phyloP scores from a whole-genome alignment of 23 red algal genomes.

The Rhodosorus marinus region DNA sequence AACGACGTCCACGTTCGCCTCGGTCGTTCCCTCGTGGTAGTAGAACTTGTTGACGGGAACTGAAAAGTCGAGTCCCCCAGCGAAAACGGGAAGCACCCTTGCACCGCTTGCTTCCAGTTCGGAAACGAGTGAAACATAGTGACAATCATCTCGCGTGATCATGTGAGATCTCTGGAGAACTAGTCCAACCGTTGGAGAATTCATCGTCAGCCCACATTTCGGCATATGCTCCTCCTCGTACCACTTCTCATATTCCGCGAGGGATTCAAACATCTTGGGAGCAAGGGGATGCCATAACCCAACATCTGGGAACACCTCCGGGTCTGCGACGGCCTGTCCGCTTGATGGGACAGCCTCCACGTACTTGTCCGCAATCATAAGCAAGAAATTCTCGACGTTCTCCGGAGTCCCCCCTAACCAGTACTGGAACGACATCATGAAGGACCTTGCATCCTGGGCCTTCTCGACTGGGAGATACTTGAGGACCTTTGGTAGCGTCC shows the following conservation, averaged over 20 bases:
- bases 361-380: conserved; percentile 94
- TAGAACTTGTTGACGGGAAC: conserved; percentile 83
- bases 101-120: conserved; percentile 79
- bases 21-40: conserved; percentile 39
- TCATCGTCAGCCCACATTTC: conserved; percentile 14
- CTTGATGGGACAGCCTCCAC: conserved; percentile 29
- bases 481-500: conserved; percentile 97
- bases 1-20: conserved; percentile 61
- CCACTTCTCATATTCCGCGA: conserved; percentile 72
- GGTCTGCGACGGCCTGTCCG: conserved; percentile 12
- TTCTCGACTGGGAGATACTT: conserved; percentile 99
- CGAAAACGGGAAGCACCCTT: conserved; percentile 84
- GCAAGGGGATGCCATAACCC: conserved; percentile 98
- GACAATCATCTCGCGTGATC: conserved; percentile 96
- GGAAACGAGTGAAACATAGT: conserved; percentile 90
- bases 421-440: conserved; percentile 98
- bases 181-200: conserved; percentile 60
- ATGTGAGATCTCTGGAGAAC: conserved; percentile 81
- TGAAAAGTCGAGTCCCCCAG: conserved; percentile 82
- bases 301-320: conserved; percentile 86
- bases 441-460: conserved; percentile 93
- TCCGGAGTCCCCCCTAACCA: conserved; percentile 82
- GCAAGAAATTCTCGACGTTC: conserved; percentile 96
- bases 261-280: conserved; percentile 79
- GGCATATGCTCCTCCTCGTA: conserved; percentile 73